phyloP scores from a whole-genome alignment of 352 stramenopile genomes.

The Phytophthora multivora region DNA sequence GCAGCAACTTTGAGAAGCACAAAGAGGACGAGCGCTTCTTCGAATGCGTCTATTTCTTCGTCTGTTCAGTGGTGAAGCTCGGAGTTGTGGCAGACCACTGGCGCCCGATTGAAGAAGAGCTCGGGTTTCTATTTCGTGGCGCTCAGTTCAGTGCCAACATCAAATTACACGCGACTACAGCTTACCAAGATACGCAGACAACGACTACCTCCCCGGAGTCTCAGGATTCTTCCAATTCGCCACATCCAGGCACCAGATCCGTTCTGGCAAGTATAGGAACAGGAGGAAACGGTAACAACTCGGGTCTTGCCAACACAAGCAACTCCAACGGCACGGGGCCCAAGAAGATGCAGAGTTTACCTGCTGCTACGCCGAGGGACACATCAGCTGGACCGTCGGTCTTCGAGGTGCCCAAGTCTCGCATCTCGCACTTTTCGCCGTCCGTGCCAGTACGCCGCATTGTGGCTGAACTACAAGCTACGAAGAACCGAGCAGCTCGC shows the following conservation, averaged over 20 bases:
- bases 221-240: constrained; percentile 14
- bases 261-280: constrained; percentile 5
- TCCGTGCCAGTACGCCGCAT: constrained; percentile 68
- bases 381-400: background rate
- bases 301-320: background rate
- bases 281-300: constrained; percentile 21
- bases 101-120: constrained; percentile 65
- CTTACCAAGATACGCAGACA: constrained; percentile 20
- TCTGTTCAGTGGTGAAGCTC: constrained; percentile 75
- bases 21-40: constrained; percentile 86
- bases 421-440: constrained; percentile 63
- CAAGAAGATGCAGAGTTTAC: constrained; percentile 59
- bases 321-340: background rate
- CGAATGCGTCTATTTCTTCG: constrained; percentile 82
- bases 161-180: constrained; percentile 43
- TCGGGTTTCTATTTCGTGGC: constrained; percentile 77
- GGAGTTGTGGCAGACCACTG: constrained; percentile 59
- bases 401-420: constrained; percentile 58
- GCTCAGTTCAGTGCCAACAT: constrained; percentile 74
- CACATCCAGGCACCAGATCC: constrained; percentile 18
- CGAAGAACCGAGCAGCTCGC: constrained; percentile 52
- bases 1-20: constrained; percentile 85
- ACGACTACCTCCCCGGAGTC: constrained; percentile 17
- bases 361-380: constrained; percentile 30
- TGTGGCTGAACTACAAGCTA: constrained; percentile 68